Evolutionary conservation across 345 rosid species (phyloP), one percentile per base, ranked within the genome.

Genomic region (Pistacia integerrima): DNA sequence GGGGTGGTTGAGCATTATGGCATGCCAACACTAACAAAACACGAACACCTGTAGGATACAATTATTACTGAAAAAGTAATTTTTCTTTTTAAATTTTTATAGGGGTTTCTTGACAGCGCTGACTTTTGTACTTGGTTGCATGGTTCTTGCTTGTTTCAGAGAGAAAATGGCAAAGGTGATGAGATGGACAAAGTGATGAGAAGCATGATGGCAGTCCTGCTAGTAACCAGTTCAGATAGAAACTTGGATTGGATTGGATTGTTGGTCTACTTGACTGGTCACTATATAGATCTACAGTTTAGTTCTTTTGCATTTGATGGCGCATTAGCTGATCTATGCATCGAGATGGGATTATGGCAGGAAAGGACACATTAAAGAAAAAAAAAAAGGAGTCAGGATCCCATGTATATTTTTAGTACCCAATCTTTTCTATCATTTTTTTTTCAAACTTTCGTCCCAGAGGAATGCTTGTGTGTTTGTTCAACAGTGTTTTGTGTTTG

Each of bases 131-230:
- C 38, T 65, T 70, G 9, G 28, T 71, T 59, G 64, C 7, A 46
- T 60, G 66, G 62, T 33, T 61, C 60, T 8, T 81, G 28, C 36
- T 78, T 77, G 70, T 73, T 81, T 80, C 95, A 96, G 99, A 91
- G 82, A 87, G 90, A 79, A 95, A 90, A 79, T 93, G 99, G 98
- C 93, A 87, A 82, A 89, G 97, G 86, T 92, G 90, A 92, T 66
- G 51, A 76, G 61, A 18, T 74, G 41, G 2, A 48, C 73, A 22
- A 67, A 48, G 28, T 48, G 56, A 33, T 38, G 12, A 30, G 17
- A 52, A 18, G 58, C 59, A 57, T 44, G 36, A 69, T 38, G 57
- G 67, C 60, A 22, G 17, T 30, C 5, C 7, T 6, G 10, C 63
- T 72, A 38, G 69, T 72, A 52, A 55, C 57, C 57, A 35, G 20